A percentile compares a stretch with the other conserved stretches of the same genome.
Evolutionary conservation across 805 yeast species (phyloP).

Genomic region (Clavispora vitiphila): DNA sequence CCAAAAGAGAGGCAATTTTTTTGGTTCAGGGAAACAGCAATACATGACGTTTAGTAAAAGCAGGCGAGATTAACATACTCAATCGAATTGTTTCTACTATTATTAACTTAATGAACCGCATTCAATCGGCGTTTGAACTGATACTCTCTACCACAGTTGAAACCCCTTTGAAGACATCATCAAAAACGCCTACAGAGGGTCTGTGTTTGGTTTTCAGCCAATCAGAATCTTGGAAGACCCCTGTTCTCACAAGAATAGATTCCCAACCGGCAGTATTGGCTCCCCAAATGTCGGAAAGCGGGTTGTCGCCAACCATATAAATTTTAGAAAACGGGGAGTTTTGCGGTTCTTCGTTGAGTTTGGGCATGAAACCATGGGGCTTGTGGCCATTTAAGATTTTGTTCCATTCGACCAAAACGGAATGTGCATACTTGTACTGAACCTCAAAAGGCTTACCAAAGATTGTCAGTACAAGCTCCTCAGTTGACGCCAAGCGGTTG

Average conservation of each 20-base stretch:
- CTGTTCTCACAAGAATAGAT: conserved; percentile 77
- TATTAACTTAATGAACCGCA: too few species aligned
- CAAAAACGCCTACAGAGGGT: conserved; percentile 48
- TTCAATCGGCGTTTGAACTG: neutral
- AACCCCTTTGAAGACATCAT: conserved; percentile 46
- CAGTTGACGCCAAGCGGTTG: conserved; percentile 37
- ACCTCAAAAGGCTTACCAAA: conserved; percentile 79
- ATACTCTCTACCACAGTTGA: conserved; percentile 17
- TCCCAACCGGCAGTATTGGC: conserved; percentile 89
- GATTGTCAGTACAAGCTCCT: conserved; percentile 46
- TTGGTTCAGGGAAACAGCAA: too few species aligned
- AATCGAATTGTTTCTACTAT: too few species aligned
- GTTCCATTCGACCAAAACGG: conserved; percentile 56
- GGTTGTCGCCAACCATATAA: conserved; percentile 97
- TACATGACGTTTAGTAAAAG: too few species aligned
- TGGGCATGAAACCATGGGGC: conserved; percentile 29
- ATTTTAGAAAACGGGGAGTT: conserved; percentile 47
- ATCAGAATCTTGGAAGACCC: conserved; percentile 71
- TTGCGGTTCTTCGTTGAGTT: conserved; percentile 35
- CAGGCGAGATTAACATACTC: too few species aligned
- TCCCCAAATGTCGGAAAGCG: conserved; percentile 86
- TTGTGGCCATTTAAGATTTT: conserved; percentile 25
- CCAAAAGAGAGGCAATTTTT: too few species aligned
- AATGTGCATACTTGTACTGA: conserved; percentile 81
- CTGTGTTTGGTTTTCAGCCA: conserved; percentile 31